phyloP scores from a whole-genome alignment of 805 yeast species.

The Pichia pseudocactophila region DNA sequence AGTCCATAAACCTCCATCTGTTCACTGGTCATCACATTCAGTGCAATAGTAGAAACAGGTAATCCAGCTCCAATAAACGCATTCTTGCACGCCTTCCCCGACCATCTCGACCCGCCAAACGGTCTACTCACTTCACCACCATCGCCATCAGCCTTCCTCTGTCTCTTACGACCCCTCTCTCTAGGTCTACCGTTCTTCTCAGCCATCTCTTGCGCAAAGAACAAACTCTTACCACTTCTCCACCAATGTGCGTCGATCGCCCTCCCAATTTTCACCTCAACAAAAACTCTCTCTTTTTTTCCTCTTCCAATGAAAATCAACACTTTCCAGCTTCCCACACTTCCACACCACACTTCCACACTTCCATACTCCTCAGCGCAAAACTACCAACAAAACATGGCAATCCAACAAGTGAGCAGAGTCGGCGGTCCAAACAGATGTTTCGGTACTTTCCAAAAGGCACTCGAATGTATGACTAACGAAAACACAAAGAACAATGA shows the following conservation, averaged over 20 bases:
- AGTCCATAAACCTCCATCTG: conserved; percentile 70
- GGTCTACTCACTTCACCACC: not conserved
- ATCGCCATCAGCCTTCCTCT: conserved; percentile 1
- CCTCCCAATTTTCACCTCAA: too few species aligned
- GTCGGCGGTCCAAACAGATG: conserved; percentile 32
- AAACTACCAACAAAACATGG: conserved; percentile 16
- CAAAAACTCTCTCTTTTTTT: not conserved
- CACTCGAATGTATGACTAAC: conserved; percentile 32
- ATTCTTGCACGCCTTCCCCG: conserved; percentile 9
- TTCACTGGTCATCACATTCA: conserved; percentile 49
- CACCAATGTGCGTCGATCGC: not conserved
- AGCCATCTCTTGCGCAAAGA: not conserved
- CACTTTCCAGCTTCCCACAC: not conserved
- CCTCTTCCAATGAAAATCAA: not conserved
- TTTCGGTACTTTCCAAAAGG: conserved; percentile 30
- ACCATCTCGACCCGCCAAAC: conserved; percentile 11
- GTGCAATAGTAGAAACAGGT: conserved; percentile 13
- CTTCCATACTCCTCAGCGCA: not conserved
- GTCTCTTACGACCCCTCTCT: not conserved
- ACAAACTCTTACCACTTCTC: not conserved
- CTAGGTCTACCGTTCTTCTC: not conserved
- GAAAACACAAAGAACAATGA: conserved; percentile 23
- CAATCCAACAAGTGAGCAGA: conserved; percentile 27
- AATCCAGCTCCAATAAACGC: conserved; percentile 11
- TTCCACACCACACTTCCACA: not conserved